Percentiles rank a stretch among this genome's conserved stretches.
phyloP scores from a whole-genome alignment of 805 yeast species.

The Ogataea pignaliae region DNA sequence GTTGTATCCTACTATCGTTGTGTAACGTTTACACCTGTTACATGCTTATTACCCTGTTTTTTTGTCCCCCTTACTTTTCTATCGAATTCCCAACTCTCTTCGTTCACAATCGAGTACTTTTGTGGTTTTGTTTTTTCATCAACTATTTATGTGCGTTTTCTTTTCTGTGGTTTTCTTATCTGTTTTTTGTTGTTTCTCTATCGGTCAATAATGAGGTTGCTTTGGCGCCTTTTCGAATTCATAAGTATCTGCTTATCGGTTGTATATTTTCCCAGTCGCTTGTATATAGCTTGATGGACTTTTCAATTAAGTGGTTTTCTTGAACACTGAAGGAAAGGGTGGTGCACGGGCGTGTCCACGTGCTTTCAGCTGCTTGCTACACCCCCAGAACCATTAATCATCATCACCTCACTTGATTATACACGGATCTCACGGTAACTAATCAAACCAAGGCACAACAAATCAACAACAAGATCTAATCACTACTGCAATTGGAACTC shows the following conservation, averaged over 20 bases:
- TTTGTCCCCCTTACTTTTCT: background rate
- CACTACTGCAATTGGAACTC: too few species aligned
- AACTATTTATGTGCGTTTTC: background rate
- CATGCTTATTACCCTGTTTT: background rate
- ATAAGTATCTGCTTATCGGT: background rate
- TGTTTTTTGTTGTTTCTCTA: background rate
- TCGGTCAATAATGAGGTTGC: background rate
- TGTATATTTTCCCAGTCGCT: background rate
- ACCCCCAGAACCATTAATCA: too few species aligned
- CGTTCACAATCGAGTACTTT: background rate
- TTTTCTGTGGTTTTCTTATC: conserved; percentile 4
- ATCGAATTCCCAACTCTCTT: too few species aligned
- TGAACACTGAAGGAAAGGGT: too few species aligned
- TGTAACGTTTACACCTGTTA: background rate
- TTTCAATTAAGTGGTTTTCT: too few species aligned
- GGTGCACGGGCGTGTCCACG: too few species aligned
- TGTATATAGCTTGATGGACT: too few species aligned
- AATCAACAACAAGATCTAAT: too few species aligned
- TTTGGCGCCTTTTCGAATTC: background rate
- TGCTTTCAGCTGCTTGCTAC: too few species aligned
- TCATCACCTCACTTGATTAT: too few species aligned
- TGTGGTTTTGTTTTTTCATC: background rate
- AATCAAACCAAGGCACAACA: too few species aligned
- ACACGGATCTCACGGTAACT: background rate
- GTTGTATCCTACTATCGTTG: conserved; percentile 17